Evolutionary conservation across 352 stramenopile species (phyloP).

Genomic region (Aphanomyces stellatus): DNA sequence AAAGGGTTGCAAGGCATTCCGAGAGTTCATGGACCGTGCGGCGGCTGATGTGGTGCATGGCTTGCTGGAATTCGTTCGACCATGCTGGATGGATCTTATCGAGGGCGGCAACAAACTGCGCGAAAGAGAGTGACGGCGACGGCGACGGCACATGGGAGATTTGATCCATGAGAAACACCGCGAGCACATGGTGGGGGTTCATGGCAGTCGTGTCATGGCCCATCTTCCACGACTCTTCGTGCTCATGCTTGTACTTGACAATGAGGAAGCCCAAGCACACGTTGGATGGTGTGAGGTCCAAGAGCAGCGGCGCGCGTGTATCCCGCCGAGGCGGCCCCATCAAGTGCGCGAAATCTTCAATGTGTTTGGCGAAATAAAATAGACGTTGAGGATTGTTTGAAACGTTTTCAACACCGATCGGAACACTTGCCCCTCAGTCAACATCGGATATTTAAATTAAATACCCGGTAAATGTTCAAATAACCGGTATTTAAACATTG

Average conservation of each 20-base stretch:
- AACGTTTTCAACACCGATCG: too few species aligned
- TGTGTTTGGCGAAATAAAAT: too few species aligned
- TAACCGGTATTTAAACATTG: neutral
- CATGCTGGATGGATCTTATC: neutral
- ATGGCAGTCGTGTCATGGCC: neutral
- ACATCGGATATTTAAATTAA: too few species aligned
- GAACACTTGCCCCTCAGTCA: neutral
- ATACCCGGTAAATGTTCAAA: neutral
- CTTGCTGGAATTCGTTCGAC: neutral
- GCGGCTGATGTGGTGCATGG: neutral
- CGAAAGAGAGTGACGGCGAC: neutral
- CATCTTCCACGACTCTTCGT: neutral
- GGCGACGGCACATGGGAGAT: neutral
- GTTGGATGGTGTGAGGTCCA: constrained; percentile 6
- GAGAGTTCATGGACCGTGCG: neutral
- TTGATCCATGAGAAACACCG: constrained; percentile 5
- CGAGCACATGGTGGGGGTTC: constrained; percentile 1
- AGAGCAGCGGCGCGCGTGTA: neutral
- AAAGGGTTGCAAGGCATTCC: neutral
- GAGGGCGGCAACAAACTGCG: neutral
- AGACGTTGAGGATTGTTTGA: too few species aligned
- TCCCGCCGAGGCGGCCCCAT: too few species aligned
- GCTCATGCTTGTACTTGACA: neutral
- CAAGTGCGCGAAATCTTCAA: too few species aligned
- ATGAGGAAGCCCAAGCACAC: constrained; percentile 17